phyloP scores from a whole-genome alignment of 2,329 filamentous ascomycete species.

The Fusarium sp. region DNA sequence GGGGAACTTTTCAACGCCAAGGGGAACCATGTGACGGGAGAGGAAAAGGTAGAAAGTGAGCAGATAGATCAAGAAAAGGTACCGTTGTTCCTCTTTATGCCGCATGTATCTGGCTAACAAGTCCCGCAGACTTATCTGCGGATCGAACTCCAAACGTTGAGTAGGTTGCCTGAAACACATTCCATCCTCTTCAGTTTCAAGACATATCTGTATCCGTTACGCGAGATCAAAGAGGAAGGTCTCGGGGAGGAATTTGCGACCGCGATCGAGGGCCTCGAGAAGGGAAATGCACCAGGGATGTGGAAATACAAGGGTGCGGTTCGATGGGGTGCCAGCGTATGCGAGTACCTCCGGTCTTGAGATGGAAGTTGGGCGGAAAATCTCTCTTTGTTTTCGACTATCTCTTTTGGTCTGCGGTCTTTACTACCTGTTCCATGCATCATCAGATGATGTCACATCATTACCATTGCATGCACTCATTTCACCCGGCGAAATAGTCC shows the following conservation, averaged over 20 bases:
- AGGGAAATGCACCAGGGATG: constrained; percentile 66
- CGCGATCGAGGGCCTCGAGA: constrained; percentile 63
- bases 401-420: not conserved
- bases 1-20: constrained; percentile 21
- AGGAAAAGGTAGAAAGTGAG: constrained; percentile 10
- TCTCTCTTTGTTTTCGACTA: not conserved
- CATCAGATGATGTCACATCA: not conserved
- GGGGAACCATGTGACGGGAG: constrained; percentile 20
- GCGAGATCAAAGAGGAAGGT: not conserved
- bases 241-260: constrained; percentile 49
- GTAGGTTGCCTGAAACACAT: not conserved
- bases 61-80: constrained; percentile 4
- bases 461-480: not conserved
- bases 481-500: not conserved
- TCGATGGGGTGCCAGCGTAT: constrained; percentile 61
- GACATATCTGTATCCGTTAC: not conserved
- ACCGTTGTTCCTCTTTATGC: not conserved
- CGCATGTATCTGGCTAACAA: not conserved
- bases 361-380: not conserved
- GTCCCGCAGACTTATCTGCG: not conserved
- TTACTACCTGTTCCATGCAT: not conserved
- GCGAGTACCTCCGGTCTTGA: constrained; percentile 58
- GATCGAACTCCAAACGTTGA: not conserved
- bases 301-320: constrained; percentile 64
- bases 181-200: not conserved